phyloP scores from a whole-genome alignment of 768 basidiomycete genomes.

The Lentinula guzmanii region DNA sequence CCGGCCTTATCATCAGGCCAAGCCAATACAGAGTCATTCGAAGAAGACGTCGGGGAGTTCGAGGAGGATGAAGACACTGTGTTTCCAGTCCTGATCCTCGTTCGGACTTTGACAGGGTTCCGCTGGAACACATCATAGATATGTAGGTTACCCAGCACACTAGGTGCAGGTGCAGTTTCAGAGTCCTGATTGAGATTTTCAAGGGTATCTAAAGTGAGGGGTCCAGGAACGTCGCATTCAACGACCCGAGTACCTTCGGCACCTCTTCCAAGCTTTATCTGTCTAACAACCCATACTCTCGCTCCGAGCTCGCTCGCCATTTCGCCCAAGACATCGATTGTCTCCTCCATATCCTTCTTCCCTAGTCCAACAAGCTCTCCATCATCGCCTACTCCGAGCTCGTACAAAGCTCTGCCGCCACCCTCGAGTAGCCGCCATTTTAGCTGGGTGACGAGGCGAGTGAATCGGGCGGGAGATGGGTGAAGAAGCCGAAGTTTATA shows the following conservation, averaged over 20 bases:
- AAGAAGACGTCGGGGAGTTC: neutral
- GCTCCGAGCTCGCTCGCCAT: constrained; percentile 96
- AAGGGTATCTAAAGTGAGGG: constrained; percentile 23
- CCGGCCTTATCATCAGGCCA: too few relatives aligned
- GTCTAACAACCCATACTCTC: constrained; percentile 85
- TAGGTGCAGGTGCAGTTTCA: neutral
- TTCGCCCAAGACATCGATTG: constrained; percentile 69
- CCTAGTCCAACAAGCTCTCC: constrained; percentile 81
- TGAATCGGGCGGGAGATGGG: constrained; percentile 71
- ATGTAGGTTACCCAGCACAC: neutral
- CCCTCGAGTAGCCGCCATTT: constrained; percentile 92
- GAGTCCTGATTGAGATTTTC: neutral
- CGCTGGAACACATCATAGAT: neutral
- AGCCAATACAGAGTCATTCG: neutral
- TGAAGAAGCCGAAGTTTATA: constrained; percentile 89
- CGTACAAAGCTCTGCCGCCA: constrained; percentile 74
- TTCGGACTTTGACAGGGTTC: neutral
- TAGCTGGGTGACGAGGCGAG: constrained; percentile 87
- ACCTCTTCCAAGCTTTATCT: constrained; percentile 68
- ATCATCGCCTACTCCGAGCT: constrained; percentile 79
- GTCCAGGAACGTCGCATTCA: constrained; percentile 25
- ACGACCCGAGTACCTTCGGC: constrained; percentile 35
- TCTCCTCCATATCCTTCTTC: constrained; percentile 67
- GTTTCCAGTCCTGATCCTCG: neutral
- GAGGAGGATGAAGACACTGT: neutral